phyloP scores from a whole-genome alignment of 352 stramenopile genomes.

The Aphanomyces euteiches region DNA sequence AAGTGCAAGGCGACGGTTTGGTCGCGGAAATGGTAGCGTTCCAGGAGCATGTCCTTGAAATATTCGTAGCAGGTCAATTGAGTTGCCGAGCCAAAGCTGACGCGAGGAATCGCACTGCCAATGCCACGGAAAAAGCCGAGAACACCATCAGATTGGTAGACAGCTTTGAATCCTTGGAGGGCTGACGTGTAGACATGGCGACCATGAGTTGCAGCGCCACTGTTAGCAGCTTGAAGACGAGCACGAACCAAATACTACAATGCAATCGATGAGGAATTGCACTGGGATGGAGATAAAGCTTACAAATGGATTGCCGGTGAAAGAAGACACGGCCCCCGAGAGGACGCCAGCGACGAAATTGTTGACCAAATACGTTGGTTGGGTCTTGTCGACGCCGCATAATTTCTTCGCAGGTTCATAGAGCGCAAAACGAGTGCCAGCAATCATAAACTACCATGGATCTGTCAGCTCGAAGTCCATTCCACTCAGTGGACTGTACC shows the following conservation, averaged over 20 bases:
- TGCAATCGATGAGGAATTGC: not conserved
- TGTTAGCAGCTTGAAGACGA: constrained; percentile 22
- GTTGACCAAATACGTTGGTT: not conserved
- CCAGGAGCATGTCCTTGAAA: constrained; percentile 28
- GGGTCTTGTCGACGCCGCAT: constrained; percentile 17
- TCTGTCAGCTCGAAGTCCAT: not conserved
- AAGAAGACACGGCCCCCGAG: constrained; percentile 23
- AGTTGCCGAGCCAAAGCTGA: constrained; percentile 30
- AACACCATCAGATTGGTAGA: constrained; percentile 17
- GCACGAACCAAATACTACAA: constrained; percentile 24
- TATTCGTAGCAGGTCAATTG: constrained; percentile 29
- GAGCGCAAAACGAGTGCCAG: constrained; percentile 25
- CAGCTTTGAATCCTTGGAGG: constrained; percentile 21
- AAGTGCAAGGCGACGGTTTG: constrained; percentile 21
- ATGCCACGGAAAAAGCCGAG: constrained; percentile 28
- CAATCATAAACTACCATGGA: constrained; percentile 31
- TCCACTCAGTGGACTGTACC: constrained; percentile 12
- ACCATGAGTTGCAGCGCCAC: constrained; percentile 21
- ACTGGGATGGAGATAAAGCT: not conserved
- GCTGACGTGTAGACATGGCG: constrained; percentile 26
- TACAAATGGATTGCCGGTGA: constrained; percentile 29
- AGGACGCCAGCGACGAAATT: constrained; percentile 17
- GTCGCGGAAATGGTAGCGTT: constrained; percentile 24
- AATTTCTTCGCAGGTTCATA: constrained; percentile 23
- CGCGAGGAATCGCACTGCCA: constrained; percentile 22